Evolutionary conservation across 1,284 basidiomycete species (phyloP), one percentile per base, ranked within the genome.

Genomic region (Leccinum pachyderme): DNA sequence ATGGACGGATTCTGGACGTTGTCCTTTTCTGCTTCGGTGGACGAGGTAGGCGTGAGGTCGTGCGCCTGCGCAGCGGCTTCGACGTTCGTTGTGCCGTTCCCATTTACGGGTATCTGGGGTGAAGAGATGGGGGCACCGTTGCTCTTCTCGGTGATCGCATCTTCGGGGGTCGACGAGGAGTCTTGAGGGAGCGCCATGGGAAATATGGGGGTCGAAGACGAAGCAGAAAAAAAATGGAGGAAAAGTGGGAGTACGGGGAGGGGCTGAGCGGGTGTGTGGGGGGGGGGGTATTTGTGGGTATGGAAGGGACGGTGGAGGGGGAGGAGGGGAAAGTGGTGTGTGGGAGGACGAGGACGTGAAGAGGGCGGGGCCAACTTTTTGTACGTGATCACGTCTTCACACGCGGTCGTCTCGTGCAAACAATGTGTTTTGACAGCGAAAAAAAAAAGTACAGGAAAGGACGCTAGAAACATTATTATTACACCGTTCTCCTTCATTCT

Each of bases 361-460:
- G 41, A 44, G 41, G 55, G 59, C 51, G 58, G 60, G 49, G 41
- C 35, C 58, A 53, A 56, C 53, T 66, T 69, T 69, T 68, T 67
- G 69, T 69, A 72, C 70, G 69, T 66, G 61, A 68, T 71, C 44
- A 58, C 51, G 51, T 41, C 58, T 72, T 69, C 68, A 72, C 68
- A 69, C 68, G 68, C 66, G 62, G 59, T 51, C 47, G 56, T 47
- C 43, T 53, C 33, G 67, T 66, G 65, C 64, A 65, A 61, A 63
- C 65, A 70, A 69, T 69, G 65, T 65, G 65, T 24, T 49, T 35
- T 35, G 32, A 12, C 47, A 49, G 32, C 25, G 13, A 37, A 49
- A 28, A 39, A 25, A 33, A 24, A 25, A 49, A 7, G 35, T 49
- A 49, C 47, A 49, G 32, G 47, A 48, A 47, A 45, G 12, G 31